Conservation (phyloP, 2,329 filamentous ascomycete species). For the Ophiostoma pallidulum region DNA sequence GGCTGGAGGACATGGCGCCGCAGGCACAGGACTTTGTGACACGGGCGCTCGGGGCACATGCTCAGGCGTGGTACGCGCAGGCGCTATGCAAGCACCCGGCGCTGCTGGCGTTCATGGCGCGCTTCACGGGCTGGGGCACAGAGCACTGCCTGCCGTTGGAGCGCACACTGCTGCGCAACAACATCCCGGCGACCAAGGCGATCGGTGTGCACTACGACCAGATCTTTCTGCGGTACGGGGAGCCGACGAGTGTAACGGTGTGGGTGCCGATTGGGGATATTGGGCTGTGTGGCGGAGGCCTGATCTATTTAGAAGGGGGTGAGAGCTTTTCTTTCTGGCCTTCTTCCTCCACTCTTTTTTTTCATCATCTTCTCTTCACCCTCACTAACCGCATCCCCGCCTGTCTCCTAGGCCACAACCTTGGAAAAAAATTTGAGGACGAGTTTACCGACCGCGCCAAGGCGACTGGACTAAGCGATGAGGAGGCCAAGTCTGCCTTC, state of each 20-base stretch:
- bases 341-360: too few relatives aligned
- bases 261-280: constrained; percentile 50
- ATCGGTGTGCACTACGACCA: constrained; percentile 55
- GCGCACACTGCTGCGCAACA: constrained; percentile 45
- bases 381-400: too few relatives aligned
- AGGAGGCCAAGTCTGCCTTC: constrained; percentile 41
- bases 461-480: constrained; percentile 38
- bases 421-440: constrained; percentile 41
- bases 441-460: constrained; percentile 40
- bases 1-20: constrained; percentile 27
- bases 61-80: constrained; percentile 42
- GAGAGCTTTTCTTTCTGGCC: background rate
- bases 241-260: constrained; percentile 44
- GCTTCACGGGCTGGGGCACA: constrained; percentile 42
- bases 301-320: constrained; percentile 49
- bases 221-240: constrained; percentile 46
- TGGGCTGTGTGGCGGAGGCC: constrained; percentile 42
- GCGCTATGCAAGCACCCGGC: constrained; percentile 44
- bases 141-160: constrained; percentile 35
- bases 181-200: constrained; percentile 45
- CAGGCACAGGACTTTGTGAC: background rate
- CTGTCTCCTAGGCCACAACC: constrained; percentile 15
- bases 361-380: too few relatives aligned
- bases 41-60: constrained; percentile 42
- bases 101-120: constrained; percentile 38